These are phyloP conservation scores for Silene latifolia DNA, from an alignment of 148 eudicot genomes.

Conservation along the genomic window DNA sequence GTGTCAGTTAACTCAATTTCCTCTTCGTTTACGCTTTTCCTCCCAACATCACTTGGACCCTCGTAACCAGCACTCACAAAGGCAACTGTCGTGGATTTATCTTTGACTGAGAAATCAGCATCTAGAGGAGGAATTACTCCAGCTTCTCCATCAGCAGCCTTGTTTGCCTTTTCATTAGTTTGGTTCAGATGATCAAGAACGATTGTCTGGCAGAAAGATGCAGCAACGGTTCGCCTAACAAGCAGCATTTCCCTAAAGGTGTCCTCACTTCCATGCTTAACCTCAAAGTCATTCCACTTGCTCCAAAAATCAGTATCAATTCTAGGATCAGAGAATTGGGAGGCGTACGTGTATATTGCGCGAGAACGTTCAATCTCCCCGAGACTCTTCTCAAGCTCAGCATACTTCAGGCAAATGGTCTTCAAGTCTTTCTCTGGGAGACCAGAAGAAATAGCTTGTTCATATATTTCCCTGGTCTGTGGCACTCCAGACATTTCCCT, in stretches of 20 bases:
- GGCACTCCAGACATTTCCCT: conserved; percentile 92
- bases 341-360: conserved; percentile 54
- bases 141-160: no score
- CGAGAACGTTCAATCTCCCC: conserved; percentile 95
- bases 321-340: conserved; percentile 77
- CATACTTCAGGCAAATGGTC: conserved; percentile 79
- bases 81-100: conserved; percentile 42
- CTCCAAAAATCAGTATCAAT: conserved; percentile 79
- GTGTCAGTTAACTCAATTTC: conserved; percentile 21
- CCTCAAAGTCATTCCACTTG: conserved; percentile 90
- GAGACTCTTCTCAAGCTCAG: conserved; percentile 88
- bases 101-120: conserved; percentile 25
- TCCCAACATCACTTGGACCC: conserved; percentile 34
- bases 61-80: conserved; percentile 77
- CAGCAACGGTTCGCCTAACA: conserved; percentile 69
- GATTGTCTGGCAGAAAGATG: conserved; percentile 60
- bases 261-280: conserved; percentile 91
- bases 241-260: conserved; percentile 90
- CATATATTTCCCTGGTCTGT: conserved; percentile 84
- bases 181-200: background rate
- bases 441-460: conserved; percentile 83
- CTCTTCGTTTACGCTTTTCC: conserved; percentile 37
- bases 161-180: conserved; percentile 39
- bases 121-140: conserved; percentile 22
- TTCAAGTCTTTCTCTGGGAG: conserved; percentile 93